Base-by-base conservation (phyloP, 495 filamentous ascomycete species). In the Lepidopterella palustris region DNA sequence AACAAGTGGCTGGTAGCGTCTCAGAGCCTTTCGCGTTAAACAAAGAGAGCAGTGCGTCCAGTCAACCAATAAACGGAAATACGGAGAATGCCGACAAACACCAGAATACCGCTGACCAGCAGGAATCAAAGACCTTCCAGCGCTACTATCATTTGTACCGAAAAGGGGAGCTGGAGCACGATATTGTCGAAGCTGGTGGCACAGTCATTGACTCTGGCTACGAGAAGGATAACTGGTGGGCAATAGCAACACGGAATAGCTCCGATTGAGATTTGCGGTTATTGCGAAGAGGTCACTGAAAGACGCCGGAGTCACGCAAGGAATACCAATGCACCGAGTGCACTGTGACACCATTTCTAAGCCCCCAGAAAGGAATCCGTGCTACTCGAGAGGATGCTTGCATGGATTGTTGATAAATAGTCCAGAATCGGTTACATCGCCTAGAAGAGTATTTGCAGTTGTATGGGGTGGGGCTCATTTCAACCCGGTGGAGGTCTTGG, bases 191-290 rank as follows among this genome's bases (percentile, higher is more conserved):
- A 25, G 93, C 89, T 45, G 91, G 89, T 28, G 93, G 93, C 31
- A 71, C 69, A 50, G 82, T 96, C 18, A 60, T 92, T 42, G 84
- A 86, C 62, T 86, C 85, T 56, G 93, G 93, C 26, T 98, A 97
- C 76, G 93, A 98, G 69, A 93, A 84, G 73, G 93, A 98, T 64
- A 98, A 98, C 77, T 97, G 93, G 93, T 98, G 93, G 92, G 89
- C 80, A 31, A 85, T 90, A 26, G 57, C 54, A 4, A 28, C 20
- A n/a, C n/a, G n/a, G n/a, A n/a, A n/a, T n/a, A n/a, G n/a, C n/a
- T n/a, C n/a, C n/a, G n/a, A n/a, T n/a, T n/a, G n/a, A n/a, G n/a
- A n/a, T n/a, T n/a, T n/a, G n/a, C n/a, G n/a, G n/a, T n/a, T n/a
- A n/a, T n/a, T n/a, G n/a, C n/a, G n/a, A n/a, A n/a, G n/a, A n/a